Percentiles rank a stretch among this genome's conserved stretches.
These are phyloP conservation scores for Trypanosoma congolense DNA, from an alignment of 208 protist species.

Conservation along the genomic window DNA sequence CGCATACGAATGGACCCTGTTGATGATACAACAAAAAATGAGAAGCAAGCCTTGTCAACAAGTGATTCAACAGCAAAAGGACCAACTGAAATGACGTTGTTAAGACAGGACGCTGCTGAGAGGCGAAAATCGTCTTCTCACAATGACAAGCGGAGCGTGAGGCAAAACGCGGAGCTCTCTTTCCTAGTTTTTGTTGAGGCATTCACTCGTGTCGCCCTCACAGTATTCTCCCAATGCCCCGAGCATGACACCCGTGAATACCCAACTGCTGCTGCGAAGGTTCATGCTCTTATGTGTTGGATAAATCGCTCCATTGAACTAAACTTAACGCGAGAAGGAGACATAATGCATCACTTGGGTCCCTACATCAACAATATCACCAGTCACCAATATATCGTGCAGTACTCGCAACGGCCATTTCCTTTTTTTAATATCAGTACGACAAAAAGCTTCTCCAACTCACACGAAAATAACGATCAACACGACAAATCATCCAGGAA, in stretches of 20 bases:
- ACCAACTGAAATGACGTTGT: too few relatives aligned
- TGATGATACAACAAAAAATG: background rate
- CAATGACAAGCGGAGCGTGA: conserved; percentile 3
- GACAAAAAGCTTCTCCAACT: too few relatives aligned
- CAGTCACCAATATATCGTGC: background rate
- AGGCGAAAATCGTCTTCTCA: too few relatives aligned
- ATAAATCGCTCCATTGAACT: conserved; percentile 57
- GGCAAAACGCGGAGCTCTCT: conserved; percentile 26
- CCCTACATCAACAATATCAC: too few relatives aligned
- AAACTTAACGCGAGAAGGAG: background rate
- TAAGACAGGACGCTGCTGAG: too few relatives aligned
- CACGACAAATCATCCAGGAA: too few relatives aligned
- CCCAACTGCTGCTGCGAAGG: conserved; percentile 50
- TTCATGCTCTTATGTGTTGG: conserved; percentile 63
- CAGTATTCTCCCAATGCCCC: conserved; percentile 47
- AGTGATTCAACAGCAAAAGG: too few relatives aligned
- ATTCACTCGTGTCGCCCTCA: conserved; percentile 70
- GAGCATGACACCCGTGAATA: conserved; percentile 33
- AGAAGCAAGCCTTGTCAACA: background rate
- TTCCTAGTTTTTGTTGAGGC: conserved; percentile 66
- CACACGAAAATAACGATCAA: too few relatives aligned
- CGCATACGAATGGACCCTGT: conserved; percentile 12
- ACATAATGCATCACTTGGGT: background rate
- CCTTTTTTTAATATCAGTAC: background rate
- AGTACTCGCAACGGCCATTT: background rate